Base-by-base conservation (phyloP, 805 yeast genomes). In the Wickerhamiella galacta region DNA sequence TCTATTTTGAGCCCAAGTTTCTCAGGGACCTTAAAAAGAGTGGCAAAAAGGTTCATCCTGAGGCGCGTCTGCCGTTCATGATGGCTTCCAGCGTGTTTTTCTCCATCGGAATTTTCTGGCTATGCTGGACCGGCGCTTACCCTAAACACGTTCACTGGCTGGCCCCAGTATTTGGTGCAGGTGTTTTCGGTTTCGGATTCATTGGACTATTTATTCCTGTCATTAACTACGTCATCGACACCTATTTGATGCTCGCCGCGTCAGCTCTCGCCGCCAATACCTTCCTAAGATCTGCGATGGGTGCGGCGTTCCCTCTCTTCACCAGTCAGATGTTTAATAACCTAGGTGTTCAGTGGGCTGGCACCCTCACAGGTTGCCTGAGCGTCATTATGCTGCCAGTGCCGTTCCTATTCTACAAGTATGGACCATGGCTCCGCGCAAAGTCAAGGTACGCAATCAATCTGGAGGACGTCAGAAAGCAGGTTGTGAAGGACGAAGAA, bases 61-160 rank as follows among this genome's bases (percentile, higher is more conserved):
- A 83, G 54, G 76, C 73, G 22, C 70, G 94, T 54, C 60, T 83
- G 36, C 70, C 74, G 12, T 72, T 85, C 21, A 70, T 82, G 76
- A 67, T 80, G 56, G 54, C 66, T 27, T 85, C 93, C 20, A 72
- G 75, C 16, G 41, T 79, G 34, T 49, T 66, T 6, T 80, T 83
- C 60, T 76, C 92, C 19, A 60, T 70, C 33, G 94, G 94, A 33
- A 59, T 82, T 40, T 63, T 82, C 47, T 78, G 93, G 93, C 63
- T 83, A 52, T 70, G 79, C 36, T 83, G 94, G 94, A 61, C 87
- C 7, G 94, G 93, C 49, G 66, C 70, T 41, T 83, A 73, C 54
- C 74, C 68, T 29, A 55, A 73, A 17, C 54, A 55, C 27, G 69
- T 80, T 24, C 93, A 75, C 49, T 83, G 90, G 87, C 75, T 72